phyloP scores from a whole-genome alignment of 1,284 basidiomycete species.

The Austroboletus niveus region DNA sequence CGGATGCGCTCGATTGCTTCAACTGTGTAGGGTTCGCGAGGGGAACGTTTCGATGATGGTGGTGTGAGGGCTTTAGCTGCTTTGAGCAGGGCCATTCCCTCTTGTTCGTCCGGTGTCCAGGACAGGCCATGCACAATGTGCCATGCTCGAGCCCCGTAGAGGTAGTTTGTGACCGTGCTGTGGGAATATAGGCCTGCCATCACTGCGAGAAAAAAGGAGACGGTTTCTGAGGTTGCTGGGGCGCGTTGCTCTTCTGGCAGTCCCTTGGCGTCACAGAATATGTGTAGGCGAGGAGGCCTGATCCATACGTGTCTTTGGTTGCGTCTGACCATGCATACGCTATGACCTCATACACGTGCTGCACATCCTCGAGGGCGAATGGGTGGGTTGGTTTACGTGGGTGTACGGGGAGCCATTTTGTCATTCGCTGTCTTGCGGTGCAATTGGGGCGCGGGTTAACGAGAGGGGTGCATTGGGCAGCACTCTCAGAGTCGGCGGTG shows the following conservation, averaged over 20 bases:
- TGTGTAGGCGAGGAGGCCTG: not conserved
- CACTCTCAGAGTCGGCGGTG: too few species aligned
- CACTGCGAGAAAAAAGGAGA: constrained; percentile 3
- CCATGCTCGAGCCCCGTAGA: not conserved
- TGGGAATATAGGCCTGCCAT: not conserved
- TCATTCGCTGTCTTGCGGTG: too few species aligned
- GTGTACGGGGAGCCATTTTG: too few species aligned
- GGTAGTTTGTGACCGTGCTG: not conserved
- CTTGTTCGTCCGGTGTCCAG: too few species aligned
- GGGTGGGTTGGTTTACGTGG: too few species aligned
- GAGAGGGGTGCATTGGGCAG: too few species aligned
- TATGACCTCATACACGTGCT: not conserved
- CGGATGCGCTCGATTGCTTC: not conserved
- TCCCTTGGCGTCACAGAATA: not conserved
- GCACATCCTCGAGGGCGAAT: not conserved
- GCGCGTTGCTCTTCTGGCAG: not conserved
- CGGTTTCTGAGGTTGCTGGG: not conserved
- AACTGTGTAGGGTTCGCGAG: constrained; percentile 16
- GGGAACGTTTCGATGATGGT: constrained; percentile 15
- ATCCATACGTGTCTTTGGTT: not conserved
- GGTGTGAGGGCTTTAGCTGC: constrained; percentile 22
- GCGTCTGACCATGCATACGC: not conserved
- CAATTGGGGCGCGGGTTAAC: too few species aligned
- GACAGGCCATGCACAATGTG: not conserved
- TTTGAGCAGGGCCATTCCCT: too few species aligned